A percentile compares a stretch with the other conserved stretches of the same genome.
Evolutionary conservation across 1,284 basidiomycete species (phyloP).

Genomic region (Puccinia triticina): DNA sequence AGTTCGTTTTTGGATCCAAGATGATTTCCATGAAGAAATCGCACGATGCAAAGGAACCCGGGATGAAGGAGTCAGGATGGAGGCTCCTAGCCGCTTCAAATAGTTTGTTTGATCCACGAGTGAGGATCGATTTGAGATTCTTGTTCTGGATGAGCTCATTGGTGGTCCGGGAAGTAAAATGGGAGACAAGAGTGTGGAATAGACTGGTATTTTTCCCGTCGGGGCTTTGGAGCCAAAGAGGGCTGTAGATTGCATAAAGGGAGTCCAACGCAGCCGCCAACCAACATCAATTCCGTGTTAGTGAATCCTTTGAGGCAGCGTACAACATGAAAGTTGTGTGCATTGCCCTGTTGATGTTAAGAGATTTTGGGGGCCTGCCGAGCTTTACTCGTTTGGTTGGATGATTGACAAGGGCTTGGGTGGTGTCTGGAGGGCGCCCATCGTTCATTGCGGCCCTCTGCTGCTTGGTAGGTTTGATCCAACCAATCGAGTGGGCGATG

Average conservation of each 20-base stretch:
- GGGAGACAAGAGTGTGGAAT: not conserved
- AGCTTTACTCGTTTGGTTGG: no score
- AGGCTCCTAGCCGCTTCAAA: not conserved
- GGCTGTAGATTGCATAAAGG: not conserved
- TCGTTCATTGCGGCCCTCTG: no score
- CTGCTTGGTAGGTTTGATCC: no score
- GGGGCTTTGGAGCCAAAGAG: not conserved
- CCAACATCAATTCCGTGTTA: slow-evolving; percentile 10
- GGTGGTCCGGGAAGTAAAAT: not conserved
- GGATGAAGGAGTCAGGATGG: not conserved
- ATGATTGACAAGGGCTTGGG: no score
- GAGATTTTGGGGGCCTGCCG: no score
- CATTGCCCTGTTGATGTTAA: no score
- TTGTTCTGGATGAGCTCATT: not conserved
- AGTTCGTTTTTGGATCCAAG: not conserved
- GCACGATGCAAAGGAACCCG: not conserved
- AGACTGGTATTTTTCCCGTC: not conserved
- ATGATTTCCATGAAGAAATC: not conserved
- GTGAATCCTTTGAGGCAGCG: not conserved
- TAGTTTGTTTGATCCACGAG: not conserved
- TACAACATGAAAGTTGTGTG: not conserved
- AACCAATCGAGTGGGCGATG: no score
- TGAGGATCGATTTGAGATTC: no score
- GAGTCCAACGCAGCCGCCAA: no score
- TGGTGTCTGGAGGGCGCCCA: no score